These are phyloP conservation scores for Durotheca rogersii DNA, from an alignment of 495 filamentous ascomycete species.

Conservation along the genomic window DNA sequence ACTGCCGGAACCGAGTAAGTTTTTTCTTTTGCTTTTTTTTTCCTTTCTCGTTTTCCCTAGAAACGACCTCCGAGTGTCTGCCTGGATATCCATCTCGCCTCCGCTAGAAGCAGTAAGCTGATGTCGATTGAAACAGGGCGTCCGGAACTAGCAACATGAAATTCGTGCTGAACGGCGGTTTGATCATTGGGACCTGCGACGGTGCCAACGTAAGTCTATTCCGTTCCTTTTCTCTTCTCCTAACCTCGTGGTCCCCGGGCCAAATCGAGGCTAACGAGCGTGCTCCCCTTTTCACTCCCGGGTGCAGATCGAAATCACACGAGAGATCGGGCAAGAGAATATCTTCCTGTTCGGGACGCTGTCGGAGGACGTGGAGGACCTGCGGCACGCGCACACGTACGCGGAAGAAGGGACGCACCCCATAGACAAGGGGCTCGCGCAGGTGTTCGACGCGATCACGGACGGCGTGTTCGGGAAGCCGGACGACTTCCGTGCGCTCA, in stretches of 20 bases:
- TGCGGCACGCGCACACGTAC: conserved; percentile 88
- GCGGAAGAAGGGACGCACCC: conserved; percentile 64
- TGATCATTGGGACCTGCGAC: conserved; percentile 97
- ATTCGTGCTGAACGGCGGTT: conserved; percentile 93
- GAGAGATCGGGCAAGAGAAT: conserved; percentile 91
- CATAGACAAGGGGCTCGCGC: conserved; percentile 70
- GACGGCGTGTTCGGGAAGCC: conserved; percentile 74
- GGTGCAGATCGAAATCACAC: conserved; percentile 88
- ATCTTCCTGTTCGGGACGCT: conserved; percentile 98
- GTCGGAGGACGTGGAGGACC: conserved; percentile 94
- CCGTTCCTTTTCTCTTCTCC: too few relatives aligned
- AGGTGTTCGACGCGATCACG: conserved; percentile 83
- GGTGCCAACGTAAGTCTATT: conserved; percentile 80
- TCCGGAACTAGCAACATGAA: conserved; percentile 87
- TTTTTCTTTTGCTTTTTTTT: too few relatives aligned
- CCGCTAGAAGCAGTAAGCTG: too few relatives aligned
- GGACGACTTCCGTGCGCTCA: conserved; percentile 71
- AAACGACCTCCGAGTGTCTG: too few relatives aligned
- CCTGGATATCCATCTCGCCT: too few relatives aligned
- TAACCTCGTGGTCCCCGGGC: too few relatives aligned
- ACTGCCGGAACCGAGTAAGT: conserved; percentile 87
- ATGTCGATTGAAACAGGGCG: conserved; percentile 41
- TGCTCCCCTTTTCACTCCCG: conserved; percentile 9
- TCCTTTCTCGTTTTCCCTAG: too few relatives aligned
- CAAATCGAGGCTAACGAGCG: too few relatives aligned